Base-by-base conservation (phyloP, 768 basidiomycete genomes). In the Pulveroboletus sp. region DNA sequence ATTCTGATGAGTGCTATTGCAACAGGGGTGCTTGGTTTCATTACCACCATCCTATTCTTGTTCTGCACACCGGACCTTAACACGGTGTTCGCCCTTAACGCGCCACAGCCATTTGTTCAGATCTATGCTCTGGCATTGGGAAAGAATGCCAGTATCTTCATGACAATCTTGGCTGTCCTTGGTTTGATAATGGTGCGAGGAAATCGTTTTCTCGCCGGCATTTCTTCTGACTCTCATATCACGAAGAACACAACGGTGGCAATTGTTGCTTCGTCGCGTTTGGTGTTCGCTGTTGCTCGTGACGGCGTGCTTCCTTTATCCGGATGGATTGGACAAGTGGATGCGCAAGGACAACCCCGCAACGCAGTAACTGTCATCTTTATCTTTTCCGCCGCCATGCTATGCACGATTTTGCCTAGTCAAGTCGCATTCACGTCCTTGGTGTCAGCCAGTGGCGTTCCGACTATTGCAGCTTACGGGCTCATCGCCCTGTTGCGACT, bases 371-470 rank as follows among this genome's bases (percentile, higher is more conserved):
- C 90, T 3, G 84, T 94, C 58, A 94, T 94, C 63, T 89, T 81
- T 60, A 60, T 87, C 51, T 92, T 94, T 53, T 86, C 81, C 0
- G 84, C 87, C 1, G 37, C 69, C 27, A 58, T 94, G 19, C 75
- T 94, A n/a, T 93, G 90, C 72, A 86, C 88, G 9, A 94, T 94
- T 60, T 71, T 95, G 21, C 90, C 92, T 1, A 90, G 88, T 59
- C 83, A 87, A 58, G 94, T 94, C 32, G 93, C 94, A 4, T 97
- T 95, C 73, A 92, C 86, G 3, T 94, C 91, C 13, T 75, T 95
- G 51, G 79, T 94, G 35, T 93, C 90, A 11, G 94, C 91, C 7
- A 88, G 89, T 20, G 90, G 75, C 5, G 76, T 91, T 3, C 93
- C 92, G 1, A 93, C 88, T 3, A 91, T 93, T 49, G 90, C 91